Conservation (phyloP, 2,329 filamentous ascomycete species). For the Neopestalotiopsis rosae region DNA sequence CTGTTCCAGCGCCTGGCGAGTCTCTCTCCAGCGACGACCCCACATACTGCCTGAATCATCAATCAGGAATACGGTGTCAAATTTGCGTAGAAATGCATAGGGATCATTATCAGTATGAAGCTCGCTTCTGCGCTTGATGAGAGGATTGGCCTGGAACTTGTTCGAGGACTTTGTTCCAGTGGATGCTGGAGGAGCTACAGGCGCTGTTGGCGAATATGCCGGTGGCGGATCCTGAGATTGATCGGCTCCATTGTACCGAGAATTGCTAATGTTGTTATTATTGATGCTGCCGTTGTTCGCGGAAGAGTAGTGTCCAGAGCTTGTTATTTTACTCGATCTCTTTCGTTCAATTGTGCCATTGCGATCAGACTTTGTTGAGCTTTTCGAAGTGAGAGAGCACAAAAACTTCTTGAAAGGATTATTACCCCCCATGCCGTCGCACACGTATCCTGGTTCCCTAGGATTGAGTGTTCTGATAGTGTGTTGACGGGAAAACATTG, state of each 20-base stretch:
- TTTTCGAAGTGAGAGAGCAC: too few species aligned
- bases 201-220: slow-evolving; percentile 1
- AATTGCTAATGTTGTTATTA: too few species aligned
- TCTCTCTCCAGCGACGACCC: slow-evolving; percentile 78
- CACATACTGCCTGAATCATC: slow-evolving; percentile 92
- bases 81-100: slow-evolving; percentile 71
- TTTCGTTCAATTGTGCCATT: too few species aligned
- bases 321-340: too few species aligned
- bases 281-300: too few species aligned
- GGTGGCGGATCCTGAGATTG: slow-evolving; percentile 10
- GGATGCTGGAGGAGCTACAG: background rate
- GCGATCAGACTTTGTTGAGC: too few species aligned
- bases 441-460: too few species aligned
- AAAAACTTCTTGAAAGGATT: too few species aligned
- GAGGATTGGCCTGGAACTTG: slow-evolving; percentile 1
- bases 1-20: slow-evolving; percentile 63
- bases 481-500: too few species aligned
- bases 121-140: background rate
- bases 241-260: background rate
- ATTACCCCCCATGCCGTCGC: too few species aligned
- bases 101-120: slow-evolving; percentile 25
- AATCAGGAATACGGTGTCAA: slow-evolving; percentile 90
- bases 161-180: background rate
- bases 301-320: too few species aligned
- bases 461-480: too few species aligned